phyloP scores from a whole-genome alignment of 2,329 filamentous ascomycete genomes.

The Orbilia quercus region DNA sequence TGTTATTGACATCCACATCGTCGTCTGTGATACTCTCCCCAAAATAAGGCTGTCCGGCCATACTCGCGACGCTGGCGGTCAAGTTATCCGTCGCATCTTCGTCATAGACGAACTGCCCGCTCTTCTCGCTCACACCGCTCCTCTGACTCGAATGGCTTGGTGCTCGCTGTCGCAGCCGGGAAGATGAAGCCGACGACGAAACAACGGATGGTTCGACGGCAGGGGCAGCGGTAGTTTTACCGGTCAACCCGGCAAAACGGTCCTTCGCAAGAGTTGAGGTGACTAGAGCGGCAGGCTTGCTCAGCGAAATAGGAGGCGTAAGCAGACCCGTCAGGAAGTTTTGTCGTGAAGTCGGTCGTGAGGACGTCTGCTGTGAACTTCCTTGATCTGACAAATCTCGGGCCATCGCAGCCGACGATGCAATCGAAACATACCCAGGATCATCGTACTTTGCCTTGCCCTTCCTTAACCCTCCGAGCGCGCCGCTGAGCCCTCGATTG shows the following conservation, averaged over 20 bases:
- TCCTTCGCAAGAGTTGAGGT: slow-evolving; percentile 33
- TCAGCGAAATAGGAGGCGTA: slow-evolving; percentile 57
- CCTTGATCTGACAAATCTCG: slow-evolving; percentile 57
- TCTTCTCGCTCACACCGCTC: slow-evolving; percentile 43
- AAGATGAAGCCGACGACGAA: slow-evolving; percentile 23
- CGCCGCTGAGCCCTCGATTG: slow-evolving; percentile 40
- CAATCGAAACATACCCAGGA: slow-evolving; percentile 53
- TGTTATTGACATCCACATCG: slow-evolving; percentile 40
- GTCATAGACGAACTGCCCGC: slow-evolving; percentile 42
- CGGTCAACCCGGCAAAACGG: slow-evolving; percentile 27
- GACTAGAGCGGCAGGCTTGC: slow-evolving; percentile 41
- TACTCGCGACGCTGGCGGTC: slow-evolving; percentile 16
- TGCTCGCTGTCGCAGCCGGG: slow-evolving; percentile 38
- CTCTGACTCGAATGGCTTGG: slow-evolving; percentile 45
- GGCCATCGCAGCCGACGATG: slow-evolving; percentile 57
- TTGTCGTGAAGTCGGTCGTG: slow-evolving; percentile 58
- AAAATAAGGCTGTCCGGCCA: slow-evolving; percentile 56
- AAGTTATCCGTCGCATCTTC: slow-evolving; percentile 44
- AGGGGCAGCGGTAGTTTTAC: slow-evolving; percentile 17
- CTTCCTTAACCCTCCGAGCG: slow-evolving; percentile 45
- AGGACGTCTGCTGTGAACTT: slow-evolving; percentile 52
- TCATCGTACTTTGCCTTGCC: slow-evolving; percentile 47
- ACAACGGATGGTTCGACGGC: slow-evolving; percentile 19
- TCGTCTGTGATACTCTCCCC: slow-evolving; percentile 56
- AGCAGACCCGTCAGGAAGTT: slow-evolving; percentile 59